phyloP scores from a whole-genome alignment of 129 eudicot species.

The Flaveria brownii region DNA sequence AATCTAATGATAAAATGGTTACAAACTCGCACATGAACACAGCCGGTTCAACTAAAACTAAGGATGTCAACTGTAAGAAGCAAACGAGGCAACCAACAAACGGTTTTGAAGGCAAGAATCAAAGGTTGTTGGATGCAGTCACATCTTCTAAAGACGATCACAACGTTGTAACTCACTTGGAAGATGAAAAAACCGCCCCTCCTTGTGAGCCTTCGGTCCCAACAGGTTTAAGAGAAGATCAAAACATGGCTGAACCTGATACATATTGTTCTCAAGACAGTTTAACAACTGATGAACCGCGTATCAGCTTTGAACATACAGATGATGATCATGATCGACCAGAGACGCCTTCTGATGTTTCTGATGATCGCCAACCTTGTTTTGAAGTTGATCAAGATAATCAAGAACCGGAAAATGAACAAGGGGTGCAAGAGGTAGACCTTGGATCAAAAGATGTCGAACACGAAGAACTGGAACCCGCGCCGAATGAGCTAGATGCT shows the following conservation, averaged over 20 bases:
- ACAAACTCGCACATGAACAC: conserved; percentile 32
- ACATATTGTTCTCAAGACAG: background rate
- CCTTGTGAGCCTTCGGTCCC: background rate
- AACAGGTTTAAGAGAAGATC: background rate
- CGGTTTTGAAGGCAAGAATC: conserved; percentile 19
- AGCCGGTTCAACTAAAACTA: background rate
- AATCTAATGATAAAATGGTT: background rate
- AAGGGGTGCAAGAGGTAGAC: background rate
- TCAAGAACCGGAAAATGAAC: conserved; percentile 1
- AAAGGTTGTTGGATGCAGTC: background rate
- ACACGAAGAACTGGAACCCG: background rate
- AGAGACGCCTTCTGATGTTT: background rate
- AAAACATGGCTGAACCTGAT: background rate
- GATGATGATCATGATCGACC: conserved; percentile 1
- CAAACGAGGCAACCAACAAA: conserved; percentile 15
- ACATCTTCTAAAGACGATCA: conserved; percentile 10
- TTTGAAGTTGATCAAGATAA: conserved; percentile 22
- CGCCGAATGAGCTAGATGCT: background rate
- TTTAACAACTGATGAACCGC: background rate
- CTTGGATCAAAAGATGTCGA: conserved; percentile 6
- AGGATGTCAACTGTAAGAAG: conserved; percentile 27
- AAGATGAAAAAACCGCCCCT: conserved; percentile 5
- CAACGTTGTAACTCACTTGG: background rate
- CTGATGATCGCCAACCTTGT: background rate
- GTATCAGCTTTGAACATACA: background rate